Evolutionary conservation across 1,284 basidiomycete genomes (phyloP).

Genomic region (Thelephora terrestris): DNA sequence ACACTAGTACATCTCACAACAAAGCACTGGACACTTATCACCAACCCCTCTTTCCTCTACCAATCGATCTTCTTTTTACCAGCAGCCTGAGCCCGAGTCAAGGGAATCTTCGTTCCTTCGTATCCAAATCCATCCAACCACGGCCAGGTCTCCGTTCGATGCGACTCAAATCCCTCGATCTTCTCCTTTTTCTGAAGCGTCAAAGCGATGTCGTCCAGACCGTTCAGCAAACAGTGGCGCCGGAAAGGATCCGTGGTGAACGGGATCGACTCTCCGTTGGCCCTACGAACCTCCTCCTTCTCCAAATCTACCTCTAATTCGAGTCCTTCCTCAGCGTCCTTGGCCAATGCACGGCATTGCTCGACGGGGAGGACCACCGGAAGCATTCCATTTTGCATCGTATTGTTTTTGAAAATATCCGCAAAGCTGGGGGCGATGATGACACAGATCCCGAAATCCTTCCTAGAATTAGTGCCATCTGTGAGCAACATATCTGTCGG

Average conservation of each 20-base stretch:
- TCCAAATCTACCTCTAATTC: conserved; percentile 89
- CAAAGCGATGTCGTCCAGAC: conserved; percentile 88
- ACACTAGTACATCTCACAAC: no score
- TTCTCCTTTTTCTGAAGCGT: conserved; percentile 69
- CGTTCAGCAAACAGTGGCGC: conserved; percentile 86
- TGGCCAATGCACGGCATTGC: conserved; percentile 66
- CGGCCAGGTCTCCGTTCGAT: conserved; percentile 71
- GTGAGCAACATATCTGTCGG: background rate
- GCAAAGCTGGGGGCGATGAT: conserved; percentile 92
- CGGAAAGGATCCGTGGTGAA: conserved; percentile 86
- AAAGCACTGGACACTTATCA: no score
- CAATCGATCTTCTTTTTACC: conserved; percentile 62
- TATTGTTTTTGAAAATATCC: conserved; percentile 89
- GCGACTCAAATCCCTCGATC: conserved; percentile 72
- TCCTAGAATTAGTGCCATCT: conserved; percentile 34
- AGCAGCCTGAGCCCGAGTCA: conserved; percentile 33
- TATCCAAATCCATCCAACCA: conserved; percentile 94
- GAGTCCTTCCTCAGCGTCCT: conserved; percentile 72
- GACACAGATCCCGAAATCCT: conserved; percentile 91
- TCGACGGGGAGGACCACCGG: conserved; percentile 72
- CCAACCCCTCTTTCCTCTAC: conserved; percentile 30
- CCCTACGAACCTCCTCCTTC: conserved; percentile 73
- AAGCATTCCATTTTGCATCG: conserved; percentile 96
- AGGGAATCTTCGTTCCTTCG: conserved; percentile 63
- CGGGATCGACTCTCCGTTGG: conserved; percentile 63